Evolutionary conservation across 345 rosid species (phyloP).

Genomic region (Eucalyptus regnans): DNA sequence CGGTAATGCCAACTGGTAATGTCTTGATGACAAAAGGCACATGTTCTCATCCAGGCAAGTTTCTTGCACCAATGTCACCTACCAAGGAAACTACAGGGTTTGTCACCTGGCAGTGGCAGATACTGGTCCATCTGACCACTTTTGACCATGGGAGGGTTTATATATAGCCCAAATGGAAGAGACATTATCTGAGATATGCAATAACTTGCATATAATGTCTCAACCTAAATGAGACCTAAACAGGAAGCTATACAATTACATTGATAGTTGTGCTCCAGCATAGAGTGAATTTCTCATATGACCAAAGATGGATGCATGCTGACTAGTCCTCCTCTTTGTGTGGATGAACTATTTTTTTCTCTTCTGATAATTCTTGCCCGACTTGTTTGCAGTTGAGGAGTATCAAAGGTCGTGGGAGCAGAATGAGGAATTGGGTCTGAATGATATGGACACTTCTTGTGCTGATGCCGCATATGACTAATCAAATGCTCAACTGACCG

Average conservation of each 20-base stretch:
- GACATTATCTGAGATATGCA: neutral
- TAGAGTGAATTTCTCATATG: neutral
- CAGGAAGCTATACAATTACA: neutral
- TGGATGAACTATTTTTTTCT: neutral
- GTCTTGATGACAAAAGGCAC: neutral
- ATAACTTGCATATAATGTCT: neutral
- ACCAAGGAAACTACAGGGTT: neutral
- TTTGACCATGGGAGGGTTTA: neutral
- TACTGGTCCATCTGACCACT: neutral
- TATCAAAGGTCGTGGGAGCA: constrained; percentile 91
- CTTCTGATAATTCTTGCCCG: neutral
- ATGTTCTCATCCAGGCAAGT: neutral
- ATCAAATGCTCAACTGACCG: neutral
- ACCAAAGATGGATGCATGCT: neutral
- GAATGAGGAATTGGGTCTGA: constrained; percentile 87
- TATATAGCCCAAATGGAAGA: neutral
- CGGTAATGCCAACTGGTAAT: neutral
- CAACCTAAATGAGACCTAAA: neutral
- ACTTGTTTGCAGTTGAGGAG: constrained; percentile 48
- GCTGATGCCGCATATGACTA: constrained; percentile 73
- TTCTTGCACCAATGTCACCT: neutral
- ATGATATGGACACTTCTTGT: constrained; percentile 77
- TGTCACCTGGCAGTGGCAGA: neutral
- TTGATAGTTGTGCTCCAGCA: neutral
- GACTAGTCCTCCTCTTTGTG: neutral